Percentiles rank a stretch among this genome's conserved stretches.
Evolutionary conservation across 805 yeast genomes (phyloP).

Genomic region (Candida germanica): DNA sequence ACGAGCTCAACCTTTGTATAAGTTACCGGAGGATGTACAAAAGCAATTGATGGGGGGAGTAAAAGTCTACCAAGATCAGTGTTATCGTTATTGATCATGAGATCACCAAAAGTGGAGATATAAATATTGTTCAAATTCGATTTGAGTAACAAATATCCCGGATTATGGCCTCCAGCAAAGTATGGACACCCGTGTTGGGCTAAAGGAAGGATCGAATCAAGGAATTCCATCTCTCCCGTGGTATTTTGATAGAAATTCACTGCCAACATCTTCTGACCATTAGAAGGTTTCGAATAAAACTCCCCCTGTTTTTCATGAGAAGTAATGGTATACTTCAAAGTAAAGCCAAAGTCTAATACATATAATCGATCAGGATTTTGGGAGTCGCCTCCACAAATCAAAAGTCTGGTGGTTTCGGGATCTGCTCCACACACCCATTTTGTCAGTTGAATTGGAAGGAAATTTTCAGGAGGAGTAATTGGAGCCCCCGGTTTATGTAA

Average conservation of each 20-base stretch:
- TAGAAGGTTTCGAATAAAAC: conserved; percentile 65
- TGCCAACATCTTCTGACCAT: conserved; percentile 28
- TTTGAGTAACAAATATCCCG: conserved; percentile 57
- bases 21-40: conserved; percentile 73
- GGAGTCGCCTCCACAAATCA: conserved; percentile 68
- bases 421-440: conserved; percentile 79
- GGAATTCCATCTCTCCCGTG: conserved; percentile 20
- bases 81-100: conserved; percentile 15
- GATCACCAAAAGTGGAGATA: conserved; percentile 51
- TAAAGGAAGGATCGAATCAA: conserved; percentile 29
- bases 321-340: conserved; percentile 76
- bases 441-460: conserved; percentile 49
- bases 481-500: conserved; percentile 52
- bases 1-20: conserved; percentile 49
- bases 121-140: conserved; percentile 65
- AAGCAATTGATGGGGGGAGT: conserved; percentile 79
- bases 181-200: conserved; percentile 56
- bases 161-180: conserved; percentile 78
- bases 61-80: conserved; percentile 27
- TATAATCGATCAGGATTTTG: conserved; percentile 29
- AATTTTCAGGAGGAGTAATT: conserved; percentile 13
- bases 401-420: conserved; percentile 73
- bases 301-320: conserved; percentile 80
- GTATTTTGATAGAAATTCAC: conserved; percentile 21
- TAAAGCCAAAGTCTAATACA: conserved; percentile 71